Evolutionary conservation across 495 filamentous ascomycete genomes (phyloP), one percentile per base, ranked within the genome.

Genomic region (Penicillium longicatenatum): DNA sequence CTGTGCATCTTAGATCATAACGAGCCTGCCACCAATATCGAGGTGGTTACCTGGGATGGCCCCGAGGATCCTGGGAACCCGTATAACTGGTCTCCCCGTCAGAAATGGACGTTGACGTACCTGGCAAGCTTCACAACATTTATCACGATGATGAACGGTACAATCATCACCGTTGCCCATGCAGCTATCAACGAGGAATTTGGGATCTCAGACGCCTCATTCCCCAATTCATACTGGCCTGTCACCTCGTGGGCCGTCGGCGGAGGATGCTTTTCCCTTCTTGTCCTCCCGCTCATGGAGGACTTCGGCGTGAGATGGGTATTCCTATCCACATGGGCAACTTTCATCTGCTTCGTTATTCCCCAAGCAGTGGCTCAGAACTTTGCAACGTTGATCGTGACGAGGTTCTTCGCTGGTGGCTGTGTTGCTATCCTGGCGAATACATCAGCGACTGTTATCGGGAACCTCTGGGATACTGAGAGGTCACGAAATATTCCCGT

Each of bases 61-160:
- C 71, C 78, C 7, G 63, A 75, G 16, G 83, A 87, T 64, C 74
- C 76, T 2, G 73, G 68, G 16, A 86, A 87, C 58, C 85, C 85
- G 8, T 79, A 77, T 71, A 87, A 87, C 70, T 88, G 85, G 85
- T 71, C 85, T 10, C 51, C 67, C 16, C 62, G 70, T 37, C 78
- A 77, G 58, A 75, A 75, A 66, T 75, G 72, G 72, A 60, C 59
- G 8, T 45, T 72, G 3, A 75, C 69, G 1, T 21, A 47, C 4
- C 41, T 69, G 7, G 65, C 69, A 9, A 60, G 60, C 3, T 63
- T 73, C 33, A 56, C 65, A 20, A 72, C 67, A 8, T 75, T 70
- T 49, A 66, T 70, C n/a, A 66, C 69, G 21, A 64, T 72, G 62
- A 71, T 76, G 63, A 79, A 78, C 47, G 75, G 72, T 29, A 81